phyloP scores from a whole-genome alignment of 129 eudicot genomes.

The Lactuca saligna region DNA sequence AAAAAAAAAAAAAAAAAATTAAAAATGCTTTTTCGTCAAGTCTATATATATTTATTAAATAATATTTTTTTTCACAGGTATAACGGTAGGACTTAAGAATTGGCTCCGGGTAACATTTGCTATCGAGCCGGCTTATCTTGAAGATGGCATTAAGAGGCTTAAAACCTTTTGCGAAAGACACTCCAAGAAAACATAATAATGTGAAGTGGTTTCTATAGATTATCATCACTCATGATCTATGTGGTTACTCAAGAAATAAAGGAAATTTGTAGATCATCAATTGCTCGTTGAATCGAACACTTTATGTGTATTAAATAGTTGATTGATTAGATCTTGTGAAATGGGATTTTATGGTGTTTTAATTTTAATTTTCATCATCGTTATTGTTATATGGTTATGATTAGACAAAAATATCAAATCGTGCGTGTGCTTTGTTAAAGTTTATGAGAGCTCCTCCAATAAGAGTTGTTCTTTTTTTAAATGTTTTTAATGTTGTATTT shows the following conservation, averaged over 20 bases:
- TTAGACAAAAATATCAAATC: neutral
- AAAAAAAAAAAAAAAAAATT: neutral
- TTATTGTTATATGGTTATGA: neutral
- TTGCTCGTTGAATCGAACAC: neutral
- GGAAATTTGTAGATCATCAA: constrained; percentile 14
- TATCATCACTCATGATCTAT: constrained; percentile 13
- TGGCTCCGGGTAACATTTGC: constrained; percentile 83
- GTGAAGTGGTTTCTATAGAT: neutral
- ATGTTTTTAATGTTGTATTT: too few species aligned
- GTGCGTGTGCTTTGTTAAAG: too few species aligned
- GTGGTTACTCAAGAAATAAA: neutral
- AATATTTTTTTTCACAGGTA: constrained; percentile 35
- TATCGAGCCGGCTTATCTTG: constrained; percentile 61
- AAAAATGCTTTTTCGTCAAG: neutral
- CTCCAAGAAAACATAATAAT: constrained; percentile 41
- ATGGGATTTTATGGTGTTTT: neutral
- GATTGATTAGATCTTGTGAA: neutral
- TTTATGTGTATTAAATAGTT: neutral
- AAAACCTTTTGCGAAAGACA: constrained; percentile 66
- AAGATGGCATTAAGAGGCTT: constrained; percentile 65
- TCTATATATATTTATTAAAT: too few species aligned
- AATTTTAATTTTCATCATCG: too few species aligned
- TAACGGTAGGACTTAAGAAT: constrained; percentile 62
- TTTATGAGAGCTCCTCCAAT: too few species aligned
- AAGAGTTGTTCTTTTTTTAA: too few species aligned